Evolutionary conservation across 2,329 filamentous ascomycete genomes (phyloP).

Genomic region (Aspergillus vadensis): DNA sequence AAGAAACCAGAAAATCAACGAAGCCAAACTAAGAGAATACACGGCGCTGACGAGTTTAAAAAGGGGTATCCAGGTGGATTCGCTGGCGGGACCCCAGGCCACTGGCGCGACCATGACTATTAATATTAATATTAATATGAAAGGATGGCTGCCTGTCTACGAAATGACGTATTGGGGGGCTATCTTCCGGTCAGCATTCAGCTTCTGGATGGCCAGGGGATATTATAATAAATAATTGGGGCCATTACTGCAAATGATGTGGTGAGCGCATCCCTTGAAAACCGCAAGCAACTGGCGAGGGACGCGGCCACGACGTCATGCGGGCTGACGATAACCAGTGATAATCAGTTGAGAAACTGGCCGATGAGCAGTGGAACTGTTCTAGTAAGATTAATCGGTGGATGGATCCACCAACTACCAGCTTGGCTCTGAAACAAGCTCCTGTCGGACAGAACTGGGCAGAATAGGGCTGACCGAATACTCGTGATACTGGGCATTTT

Average conservation of each 20-base stretch:
- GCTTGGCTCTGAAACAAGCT: neutral
- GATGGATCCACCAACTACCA: neutral
- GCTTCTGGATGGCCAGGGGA: too few species aligned
- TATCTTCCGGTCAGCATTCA: neutral
- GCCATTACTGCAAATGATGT: too few species aligned
- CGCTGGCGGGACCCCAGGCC: neutral
- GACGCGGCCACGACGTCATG: neutral
- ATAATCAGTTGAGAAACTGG: too few species aligned
- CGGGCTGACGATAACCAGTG: neutral
- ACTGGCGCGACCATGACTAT: neutral
- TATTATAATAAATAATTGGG: too few species aligned
- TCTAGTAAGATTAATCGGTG: neutral
- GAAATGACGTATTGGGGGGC: neutral
- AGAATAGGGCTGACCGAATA: neutral
- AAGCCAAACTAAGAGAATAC: constrained; percentile 6
- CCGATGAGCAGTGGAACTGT: too few species aligned
- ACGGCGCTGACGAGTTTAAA: constrained; percentile 11
- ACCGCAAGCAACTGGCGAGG: too few species aligned
- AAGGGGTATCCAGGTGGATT: constrained; percentile 5
- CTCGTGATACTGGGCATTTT: neutral
- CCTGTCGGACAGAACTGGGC: neutral
- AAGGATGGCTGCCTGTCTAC: neutral
- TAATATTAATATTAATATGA: too few species aligned
- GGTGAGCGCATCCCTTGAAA: too few species aligned
- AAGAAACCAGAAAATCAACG: constrained; percentile 11